Conservation (phyloP, 192 early-diverging fungal genomes). For the Phlyctochytrium planicorne region DNA sequence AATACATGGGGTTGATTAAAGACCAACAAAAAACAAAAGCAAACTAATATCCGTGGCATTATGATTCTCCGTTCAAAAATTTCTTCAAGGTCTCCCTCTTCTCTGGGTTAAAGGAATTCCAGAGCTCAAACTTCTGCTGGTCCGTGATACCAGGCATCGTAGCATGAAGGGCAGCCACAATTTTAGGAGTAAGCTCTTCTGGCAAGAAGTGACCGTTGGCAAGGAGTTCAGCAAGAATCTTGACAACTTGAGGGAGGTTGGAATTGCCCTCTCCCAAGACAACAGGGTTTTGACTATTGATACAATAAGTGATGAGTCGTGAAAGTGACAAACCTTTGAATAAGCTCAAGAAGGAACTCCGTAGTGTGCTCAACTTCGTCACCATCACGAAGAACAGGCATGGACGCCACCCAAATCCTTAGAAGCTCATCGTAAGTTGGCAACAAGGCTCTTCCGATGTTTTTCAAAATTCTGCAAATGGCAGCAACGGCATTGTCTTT, state of each 20-base stretch:
- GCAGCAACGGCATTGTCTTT: slow-evolving; percentile 95
- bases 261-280: not conserved
- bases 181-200: not conserved
- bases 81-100: not conserved
- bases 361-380: slow-evolving; percentile 81
- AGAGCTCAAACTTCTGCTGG: not conserved
- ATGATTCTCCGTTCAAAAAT: no score
- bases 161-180: not conserved
- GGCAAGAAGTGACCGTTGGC: not conserved
- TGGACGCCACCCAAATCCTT: slow-evolving; percentile 64
- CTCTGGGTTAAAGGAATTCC: not conserved
- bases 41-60: no score
- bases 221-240: not conserved
- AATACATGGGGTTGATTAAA: no score
- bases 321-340: not conserved
- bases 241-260: not conserved
- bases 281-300: not conserved
- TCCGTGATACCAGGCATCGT: not conserved
- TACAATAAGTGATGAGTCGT: not conserved
- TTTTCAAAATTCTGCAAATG: slow-evolving; percentile 73
- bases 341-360: slow-evolving; percentile 31
- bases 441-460: slow-evolving; percentile 8
- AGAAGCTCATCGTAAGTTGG: slow-evolving; percentile 34
- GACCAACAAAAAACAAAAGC: no score
- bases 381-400: slow-evolving; percentile 84